phyloP scores from a whole-genome alignment of 2,329 filamentous ascomycete genomes.

The Calonectria pteridis region DNA sequence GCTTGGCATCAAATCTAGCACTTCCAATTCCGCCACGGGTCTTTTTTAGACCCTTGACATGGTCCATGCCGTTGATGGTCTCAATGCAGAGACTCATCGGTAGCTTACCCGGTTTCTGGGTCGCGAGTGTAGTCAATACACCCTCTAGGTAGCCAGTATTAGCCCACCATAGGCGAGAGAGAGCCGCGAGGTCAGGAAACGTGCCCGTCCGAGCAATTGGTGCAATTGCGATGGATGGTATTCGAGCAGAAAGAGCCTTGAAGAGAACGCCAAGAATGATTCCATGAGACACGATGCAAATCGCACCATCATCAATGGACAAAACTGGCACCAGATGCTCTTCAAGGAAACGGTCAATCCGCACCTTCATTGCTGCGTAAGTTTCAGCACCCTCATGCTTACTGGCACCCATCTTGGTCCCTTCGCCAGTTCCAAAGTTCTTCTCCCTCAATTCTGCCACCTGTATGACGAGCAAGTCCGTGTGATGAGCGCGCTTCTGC shows the following conservation, averaged over 20 bases:
- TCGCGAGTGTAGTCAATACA: conserved; percentile 30
- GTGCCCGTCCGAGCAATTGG: conserved; percentile 25
- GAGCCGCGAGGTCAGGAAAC: conserved; percentile 23
- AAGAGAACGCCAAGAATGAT: conserved; percentile 81
- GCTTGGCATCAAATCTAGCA: conserved; percentile 78
- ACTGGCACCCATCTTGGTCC: conserved; percentile 64
- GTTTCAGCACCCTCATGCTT: conserved; percentile 72
- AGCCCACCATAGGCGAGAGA: conserved; percentile 57
- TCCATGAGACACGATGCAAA: conserved; percentile 80
- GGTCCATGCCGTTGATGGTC: conserved; percentile 76
- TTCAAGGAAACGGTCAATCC: conserved; percentile 76
- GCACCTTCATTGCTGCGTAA: conserved; percentile 72
- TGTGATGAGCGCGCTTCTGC: conserved; percentile 52
- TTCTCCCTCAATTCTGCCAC: conserved; percentile 73
- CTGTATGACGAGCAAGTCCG: conserved; percentile 36
- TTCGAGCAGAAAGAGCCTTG: conserved; percentile 69
- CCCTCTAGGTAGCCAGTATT: conserved; percentile 65
- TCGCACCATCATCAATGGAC: conserved; percentile 6
- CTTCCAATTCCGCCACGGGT: conserved; percentile 88
- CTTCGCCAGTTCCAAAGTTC: conserved; percentile 80
- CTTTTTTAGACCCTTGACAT: conserved; percentile 81
- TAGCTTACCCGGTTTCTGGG: not conserved
- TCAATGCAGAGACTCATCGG: conserved; percentile 60
- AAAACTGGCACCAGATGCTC: conserved; percentile 69
- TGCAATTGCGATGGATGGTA: conserved; percentile 49